Evolutionary conservation across 2,329 filamentous ascomycete genomes (phyloP), one percentile per base, ranked within the genome.

Genomic region (Hypoxylon sp.): DNA sequence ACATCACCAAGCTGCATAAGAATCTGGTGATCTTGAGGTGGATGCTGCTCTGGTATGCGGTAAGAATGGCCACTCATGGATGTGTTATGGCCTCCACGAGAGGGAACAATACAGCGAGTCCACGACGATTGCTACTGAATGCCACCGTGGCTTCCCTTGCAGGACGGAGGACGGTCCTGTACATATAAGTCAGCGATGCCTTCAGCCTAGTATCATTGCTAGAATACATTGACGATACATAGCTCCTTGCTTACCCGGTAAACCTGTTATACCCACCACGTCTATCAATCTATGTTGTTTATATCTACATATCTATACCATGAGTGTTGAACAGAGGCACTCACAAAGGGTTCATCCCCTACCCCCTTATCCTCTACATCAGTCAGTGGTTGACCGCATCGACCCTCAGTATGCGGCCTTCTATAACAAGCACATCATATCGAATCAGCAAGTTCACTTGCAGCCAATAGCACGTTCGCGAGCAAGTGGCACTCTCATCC

Each of bases 371-470:
- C 81, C 81, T 22, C 76, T 85, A 26, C 81, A 85, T 67, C 74
- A 78, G 17, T 83, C 82, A 22, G 77, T 84, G 49, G 71, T 74
- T 46, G 74, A 80, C 68, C 74, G 78, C 37, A 74, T 85, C 51
- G 74, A 85, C 68, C 79, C 81, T 1, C 81, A 85, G 59, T 86
- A 86, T 68, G 80, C 79, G 49, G 77, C 72, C 11, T 85, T 85
- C 72, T 85, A 86, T 74, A 84, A 85, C 69, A 69, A 81, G 64
- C 75, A 84, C 71, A 76, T 85, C 47, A 73, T 82, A 65, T 77
- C 84, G 72, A 77, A 80, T 54, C 82, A 83, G 65, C 84, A 84
- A 69, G 84, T 85, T 2, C 85, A 87, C 69, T 76, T 81, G 13
- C 84, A 85, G 59, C 82, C 85, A 0, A 76, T 87, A 8, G 77